Conservation (phyloP, 148 eudicot species). For the Vaccinium myrtillus region DNA sequence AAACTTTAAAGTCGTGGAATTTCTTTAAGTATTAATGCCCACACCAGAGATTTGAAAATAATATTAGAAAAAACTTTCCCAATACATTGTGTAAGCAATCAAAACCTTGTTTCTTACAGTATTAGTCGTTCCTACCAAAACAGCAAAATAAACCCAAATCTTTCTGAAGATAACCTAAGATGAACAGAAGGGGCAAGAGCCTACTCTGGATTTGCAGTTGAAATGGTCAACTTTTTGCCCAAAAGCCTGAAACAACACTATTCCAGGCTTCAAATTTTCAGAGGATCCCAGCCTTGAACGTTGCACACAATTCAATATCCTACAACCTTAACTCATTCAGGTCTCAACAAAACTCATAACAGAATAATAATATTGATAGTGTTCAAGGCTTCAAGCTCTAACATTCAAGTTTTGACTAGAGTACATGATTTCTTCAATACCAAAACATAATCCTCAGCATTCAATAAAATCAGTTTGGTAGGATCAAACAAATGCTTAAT, state of each 20-base stretch:
- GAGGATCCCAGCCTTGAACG: background rate
- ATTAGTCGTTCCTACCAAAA: background rate
- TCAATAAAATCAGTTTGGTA: background rate
- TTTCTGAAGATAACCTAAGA: background rate
- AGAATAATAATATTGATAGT: background rate
- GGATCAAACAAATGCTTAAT: background rate
- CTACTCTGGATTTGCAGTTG: background rate
- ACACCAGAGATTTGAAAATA: no score
- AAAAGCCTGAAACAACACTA: background rate
- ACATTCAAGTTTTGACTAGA: background rate
- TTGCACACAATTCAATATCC: background rate
- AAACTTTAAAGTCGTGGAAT: background rate
- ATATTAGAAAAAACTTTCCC: background rate
- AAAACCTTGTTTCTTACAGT: background rate
- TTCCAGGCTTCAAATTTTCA: background rate
- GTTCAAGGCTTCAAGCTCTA: background rate
- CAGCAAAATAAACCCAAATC: background rate
- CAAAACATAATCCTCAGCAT: background rate
- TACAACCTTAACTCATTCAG: background rate
- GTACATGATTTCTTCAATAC: background rate
- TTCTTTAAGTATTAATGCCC: background rate
- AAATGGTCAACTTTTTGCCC: background rate
- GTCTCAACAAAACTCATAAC: background rate
- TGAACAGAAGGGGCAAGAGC: background rate
- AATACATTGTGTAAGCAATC: background rate